These are phyloP conservation scores for Diplodia corticola DNA, from an alignment of 2,329 filamentous ascomycete species.

Conservation along the genomic window DNA sequence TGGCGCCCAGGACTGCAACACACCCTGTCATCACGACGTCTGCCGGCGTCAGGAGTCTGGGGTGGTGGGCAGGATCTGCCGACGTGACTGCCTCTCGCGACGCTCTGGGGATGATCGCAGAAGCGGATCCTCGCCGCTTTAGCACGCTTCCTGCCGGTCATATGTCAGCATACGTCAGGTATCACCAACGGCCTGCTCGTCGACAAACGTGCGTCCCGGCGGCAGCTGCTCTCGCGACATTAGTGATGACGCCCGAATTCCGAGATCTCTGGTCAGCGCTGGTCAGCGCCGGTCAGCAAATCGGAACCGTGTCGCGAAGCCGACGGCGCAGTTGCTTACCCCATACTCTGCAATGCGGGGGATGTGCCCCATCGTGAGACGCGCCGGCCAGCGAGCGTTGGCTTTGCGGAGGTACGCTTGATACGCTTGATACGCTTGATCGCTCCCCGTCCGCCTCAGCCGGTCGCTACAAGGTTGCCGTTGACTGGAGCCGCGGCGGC, in stretches of 20 bases:
- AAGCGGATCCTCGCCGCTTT: conserved; percentile 2
- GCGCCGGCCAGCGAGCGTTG: neutral
- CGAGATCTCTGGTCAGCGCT: neutral
- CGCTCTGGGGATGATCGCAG: conserved; percentile 4
- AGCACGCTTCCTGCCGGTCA: neutral
- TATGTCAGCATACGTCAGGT: conserved; percentile 16
- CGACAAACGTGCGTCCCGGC: neutral
- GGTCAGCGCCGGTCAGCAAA: neutral
- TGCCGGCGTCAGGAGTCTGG: conserved; percentile 8
- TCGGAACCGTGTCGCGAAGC: neutral
- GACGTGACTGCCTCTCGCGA: neutral
- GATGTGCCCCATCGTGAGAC: neutral
- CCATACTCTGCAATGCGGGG: conserved; percentile 2
- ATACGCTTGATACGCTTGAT: neutral
- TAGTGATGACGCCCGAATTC: conserved; percentile 2
- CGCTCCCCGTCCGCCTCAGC: neutral
- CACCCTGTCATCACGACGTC: neutral
- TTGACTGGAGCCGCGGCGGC: too few species aligned
- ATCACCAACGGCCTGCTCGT: neutral
- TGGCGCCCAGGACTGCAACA: conserved; percentile 1
- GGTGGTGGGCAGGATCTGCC: neutral
- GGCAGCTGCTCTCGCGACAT: neutral
- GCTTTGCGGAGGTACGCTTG: too few species aligned
- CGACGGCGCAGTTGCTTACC: neutral
- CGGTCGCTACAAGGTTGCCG: neutral